Evolutionary conservation across 169 alveolate genomes (phyloP).

Genomic region (Plasmodium coatneyi): DNA sequence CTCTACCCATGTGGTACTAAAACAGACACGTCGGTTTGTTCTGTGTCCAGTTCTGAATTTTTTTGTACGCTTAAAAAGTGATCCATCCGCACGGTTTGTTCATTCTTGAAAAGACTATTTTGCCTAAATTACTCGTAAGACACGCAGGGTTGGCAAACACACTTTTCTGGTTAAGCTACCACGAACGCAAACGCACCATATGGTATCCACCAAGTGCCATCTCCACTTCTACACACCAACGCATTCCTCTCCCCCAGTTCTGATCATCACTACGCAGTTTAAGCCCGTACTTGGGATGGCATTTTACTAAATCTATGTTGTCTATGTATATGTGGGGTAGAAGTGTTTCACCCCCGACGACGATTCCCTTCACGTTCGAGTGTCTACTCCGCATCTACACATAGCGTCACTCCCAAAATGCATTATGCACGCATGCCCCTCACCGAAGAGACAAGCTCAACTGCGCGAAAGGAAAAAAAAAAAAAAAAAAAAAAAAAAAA

Average conservation of each 20-base stretch:
- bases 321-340: not conserved
- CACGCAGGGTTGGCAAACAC: not conserved
- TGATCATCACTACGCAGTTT: not conserved
- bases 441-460: not conserved
- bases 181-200: no score
- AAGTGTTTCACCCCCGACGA: not conserved
- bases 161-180: no score
- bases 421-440: not conserved
- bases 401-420: not conserved
- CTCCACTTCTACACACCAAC: not conserved
- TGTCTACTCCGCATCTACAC: not conserved
- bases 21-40: not conserved
- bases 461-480: not conserved
- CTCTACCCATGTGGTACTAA: not conserved
- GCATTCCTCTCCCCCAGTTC: not conserved
- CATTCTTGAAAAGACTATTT: not conserved
- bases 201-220: not conserved
- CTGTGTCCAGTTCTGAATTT: not conserved
- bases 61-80: not conserved
- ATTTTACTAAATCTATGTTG: not conserved
- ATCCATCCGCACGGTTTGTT: not conserved
- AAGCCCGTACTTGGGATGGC: not conserved
- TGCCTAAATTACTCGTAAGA: not conserved
- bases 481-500: not conserved
- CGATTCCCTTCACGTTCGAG: not conserved